Evolutionary conservation across 2,329 filamentous ascomycete species (phyloP), one percentile per base, ranked within the genome.

Genomic region (Talaromyces sp.): DNA sequence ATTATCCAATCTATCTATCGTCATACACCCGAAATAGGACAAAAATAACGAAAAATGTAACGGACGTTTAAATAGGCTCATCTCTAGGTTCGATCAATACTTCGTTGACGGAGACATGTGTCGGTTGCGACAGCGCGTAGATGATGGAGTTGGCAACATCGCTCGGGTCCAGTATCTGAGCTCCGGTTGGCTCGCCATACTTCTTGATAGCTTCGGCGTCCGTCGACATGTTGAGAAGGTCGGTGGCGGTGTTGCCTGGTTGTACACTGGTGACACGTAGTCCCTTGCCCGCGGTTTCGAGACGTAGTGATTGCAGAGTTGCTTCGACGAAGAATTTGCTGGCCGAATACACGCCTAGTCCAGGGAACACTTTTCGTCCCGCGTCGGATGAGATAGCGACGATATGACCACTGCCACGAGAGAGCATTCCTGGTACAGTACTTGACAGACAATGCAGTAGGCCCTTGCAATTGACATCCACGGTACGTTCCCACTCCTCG

Each of bases 241-340:
- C 90, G 0, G 91, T 93, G 5, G 85, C 85, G 1, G 88, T 89
- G 73, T 94, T 93, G 0, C 91, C 91, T 0, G 91, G 91, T 79
- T 94, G 91, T 2, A 94, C 83, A 40, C 85, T 83, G 0, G 91
- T 93, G 47, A 94, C 90, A 1, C 90, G 83, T 58, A 94, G 78
- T 0, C 91, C 91, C 0, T 85, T 85, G 0, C 89, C 90, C 0
- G 89, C 91, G 0, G 90, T 93, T 81, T 94, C 91, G 7, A 93
- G 78, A 8, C 91, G 86, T 69, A 94, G 77, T 36, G 83, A 83
- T 76, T 93, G 91, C n/a, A 94, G 82, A 0, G 90, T 91, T 0
- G 90, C 91, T 75, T 94, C 91, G 63, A 94, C 90, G 74, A 94
- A 94, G 84, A 93, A 92, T 75, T 94, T 94, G 77, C 86, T 90